phyloP scores from a whole-genome alignment of 2,329 filamentous ascomycete genomes.

The Neofusicoccum cordaticola region DNA sequence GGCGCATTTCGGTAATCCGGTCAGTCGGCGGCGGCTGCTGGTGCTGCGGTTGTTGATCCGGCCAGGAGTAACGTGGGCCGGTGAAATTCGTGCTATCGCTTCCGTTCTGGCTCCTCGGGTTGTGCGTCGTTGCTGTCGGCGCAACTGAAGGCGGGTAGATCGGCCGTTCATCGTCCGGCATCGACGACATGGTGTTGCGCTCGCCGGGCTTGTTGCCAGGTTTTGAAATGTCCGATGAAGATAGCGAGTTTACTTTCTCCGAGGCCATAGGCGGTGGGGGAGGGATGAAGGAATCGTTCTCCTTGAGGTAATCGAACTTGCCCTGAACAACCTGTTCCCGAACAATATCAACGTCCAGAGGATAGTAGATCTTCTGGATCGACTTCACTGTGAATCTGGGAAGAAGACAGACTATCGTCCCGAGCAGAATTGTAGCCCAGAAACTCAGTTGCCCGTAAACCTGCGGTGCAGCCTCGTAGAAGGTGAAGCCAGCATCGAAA shows the following conservation, averaged over 20 bases:
- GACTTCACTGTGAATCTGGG: slow-evolving; percentile 85
- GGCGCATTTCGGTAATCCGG: neutral
- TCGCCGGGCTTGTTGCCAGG: slow-evolving; percentile 43
- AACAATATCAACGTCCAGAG: slow-evolving; percentile 89
- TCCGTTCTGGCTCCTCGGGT: slow-evolving; percentile 79
- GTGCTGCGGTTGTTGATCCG: neutral
- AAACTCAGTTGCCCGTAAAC: slow-evolving; percentile 80
- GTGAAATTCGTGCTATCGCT: slow-evolving; percentile 95
- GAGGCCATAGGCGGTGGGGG: slow-evolving; percentile 26
- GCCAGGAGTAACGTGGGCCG: slow-evolving; percentile 22
- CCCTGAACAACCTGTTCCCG: slow-evolving; percentile 86
- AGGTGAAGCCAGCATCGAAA: slow-evolving; percentile 56
- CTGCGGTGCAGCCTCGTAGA: slow-evolving; percentile 76
- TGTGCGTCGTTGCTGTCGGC: slow-evolving; percentile 65
- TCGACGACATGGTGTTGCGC: slow-evolving; percentile 56
- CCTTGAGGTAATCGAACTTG: slow-evolving; percentile 71
- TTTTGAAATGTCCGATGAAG: slow-evolving; percentile 56
- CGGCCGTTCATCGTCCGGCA: slow-evolving; percentile 85
- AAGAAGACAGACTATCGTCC: slow-evolving; percentile 76
- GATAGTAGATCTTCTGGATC: slow-evolving; percentile 90
- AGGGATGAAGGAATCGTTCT: slow-evolving; percentile 52
- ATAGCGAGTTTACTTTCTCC: slow-evolving; percentile 50
- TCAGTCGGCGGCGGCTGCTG: slow-evolving; percentile 12
- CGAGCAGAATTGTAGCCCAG: slow-evolving; percentile 80
- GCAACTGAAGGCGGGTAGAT: slow-evolving; percentile 92